Conservation (phyloP, 2,329 filamentous ascomycete species). For the Trichoderma sp. region DNA sequence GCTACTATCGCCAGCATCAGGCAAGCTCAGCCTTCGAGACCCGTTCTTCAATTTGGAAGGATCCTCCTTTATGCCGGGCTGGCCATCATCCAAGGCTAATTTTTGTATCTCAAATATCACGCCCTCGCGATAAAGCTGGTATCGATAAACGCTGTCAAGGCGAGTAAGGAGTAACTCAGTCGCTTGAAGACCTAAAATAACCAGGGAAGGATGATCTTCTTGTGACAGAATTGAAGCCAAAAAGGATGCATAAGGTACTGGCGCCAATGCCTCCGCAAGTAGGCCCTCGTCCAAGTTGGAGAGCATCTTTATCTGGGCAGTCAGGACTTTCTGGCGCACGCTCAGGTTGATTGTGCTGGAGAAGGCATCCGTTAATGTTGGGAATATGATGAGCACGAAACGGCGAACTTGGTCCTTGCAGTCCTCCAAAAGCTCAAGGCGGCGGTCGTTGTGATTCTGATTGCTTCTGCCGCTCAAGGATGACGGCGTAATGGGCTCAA, state of each 20-base stretch:
- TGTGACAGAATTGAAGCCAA: slow-evolving; percentile 93
- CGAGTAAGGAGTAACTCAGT: slow-evolving; percentile 83
- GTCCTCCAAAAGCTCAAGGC: slow-evolving; percentile 74
- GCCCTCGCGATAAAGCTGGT: slow-evolving; percentile 95
- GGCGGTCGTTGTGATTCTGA: slow-evolving; percentile 68
- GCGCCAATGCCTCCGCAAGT: slow-evolving; percentile 77
- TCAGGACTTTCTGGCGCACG: slow-evolving; percentile 91
- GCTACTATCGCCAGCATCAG: slow-evolving; percentile 20
- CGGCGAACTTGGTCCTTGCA: slow-evolving; percentile 85
- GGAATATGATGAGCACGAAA: slow-evolving; percentile 89
- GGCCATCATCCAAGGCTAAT: slow-evolving; percentile 56
- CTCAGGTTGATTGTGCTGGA: slow-evolving; percentile 95
- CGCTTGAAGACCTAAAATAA: slow-evolving; percentile 83
- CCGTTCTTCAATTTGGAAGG: slow-evolving; percentile 8
- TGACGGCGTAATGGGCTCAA: slow-evolving; percentile 42
- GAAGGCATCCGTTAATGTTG: slow-evolving; percentile 92
- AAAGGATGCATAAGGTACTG: slow-evolving; percentile 93
- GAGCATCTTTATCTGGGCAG: slow-evolving; percentile 96
- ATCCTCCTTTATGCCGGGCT: slow-evolving; percentile 10
- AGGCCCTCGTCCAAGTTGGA: slow-evolving; percentile 87
- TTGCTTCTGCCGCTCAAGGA: slow-evolving; percentile 31
- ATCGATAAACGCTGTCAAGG: slow-evolving; percentile 83
- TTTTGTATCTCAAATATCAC: slow-evolving; percentile 89
- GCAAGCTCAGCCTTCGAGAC: neutral
- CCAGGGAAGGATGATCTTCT: slow-evolving; percentile 83